Conservation (phyloP, 2,329 filamentous ascomycete genomes). For the Orbilia quercus region DNA sequence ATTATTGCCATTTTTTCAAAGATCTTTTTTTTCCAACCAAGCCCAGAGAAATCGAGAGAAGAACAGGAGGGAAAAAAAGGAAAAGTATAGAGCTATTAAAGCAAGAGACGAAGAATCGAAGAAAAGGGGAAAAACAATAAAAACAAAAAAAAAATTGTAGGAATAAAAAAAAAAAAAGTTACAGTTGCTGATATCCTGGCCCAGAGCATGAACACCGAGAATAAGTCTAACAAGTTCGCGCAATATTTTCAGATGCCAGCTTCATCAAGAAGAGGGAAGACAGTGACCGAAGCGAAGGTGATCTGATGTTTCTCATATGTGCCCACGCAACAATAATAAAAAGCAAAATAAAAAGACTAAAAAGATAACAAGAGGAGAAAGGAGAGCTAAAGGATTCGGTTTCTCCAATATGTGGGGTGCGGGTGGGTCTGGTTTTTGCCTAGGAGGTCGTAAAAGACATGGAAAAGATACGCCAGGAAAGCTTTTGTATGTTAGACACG, state of each 20-base stretch:
- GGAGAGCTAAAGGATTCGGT: conserved; percentile 29
- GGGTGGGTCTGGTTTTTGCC: conserved; percentile 41
- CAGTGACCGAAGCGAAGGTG: conserved; percentile 55
- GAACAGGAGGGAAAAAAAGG: conserved; percentile 10
- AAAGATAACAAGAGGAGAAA: conserved; percentile 17
- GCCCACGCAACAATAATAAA: conserved; percentile 50
- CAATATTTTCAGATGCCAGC: conserved; percentile 57
- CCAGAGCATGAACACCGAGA: conserved; percentile 57
- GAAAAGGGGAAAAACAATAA: too few species aligned
- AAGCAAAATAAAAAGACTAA: conserved; percentile 29
- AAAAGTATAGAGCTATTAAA: conserved; percentile 51
- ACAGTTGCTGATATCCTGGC: conserved; percentile 56
- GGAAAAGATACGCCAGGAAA: conserved; percentile 52
- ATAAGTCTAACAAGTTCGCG: conserved; percentile 57
- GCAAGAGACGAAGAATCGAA: conserved; percentile 42
- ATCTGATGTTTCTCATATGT: conserved; percentile 56
- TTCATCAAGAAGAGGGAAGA: conserved; percentile 57
- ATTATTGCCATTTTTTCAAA: conserved; percentile 54
- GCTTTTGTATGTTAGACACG: conserved; percentile 42
- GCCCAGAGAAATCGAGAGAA: conserved; percentile 29
- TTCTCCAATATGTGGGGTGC: conserved; percentile 54
- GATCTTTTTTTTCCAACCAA: conserved; percentile 48
- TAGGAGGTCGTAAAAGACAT: conserved; percentile 44
- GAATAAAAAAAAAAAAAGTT: conserved; percentile 34
- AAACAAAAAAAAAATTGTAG: conserved; percentile 10